phyloP scores from a whole-genome alignment of 1,139 yeast species.

The Hyphopichia khmerensis region DNA sequence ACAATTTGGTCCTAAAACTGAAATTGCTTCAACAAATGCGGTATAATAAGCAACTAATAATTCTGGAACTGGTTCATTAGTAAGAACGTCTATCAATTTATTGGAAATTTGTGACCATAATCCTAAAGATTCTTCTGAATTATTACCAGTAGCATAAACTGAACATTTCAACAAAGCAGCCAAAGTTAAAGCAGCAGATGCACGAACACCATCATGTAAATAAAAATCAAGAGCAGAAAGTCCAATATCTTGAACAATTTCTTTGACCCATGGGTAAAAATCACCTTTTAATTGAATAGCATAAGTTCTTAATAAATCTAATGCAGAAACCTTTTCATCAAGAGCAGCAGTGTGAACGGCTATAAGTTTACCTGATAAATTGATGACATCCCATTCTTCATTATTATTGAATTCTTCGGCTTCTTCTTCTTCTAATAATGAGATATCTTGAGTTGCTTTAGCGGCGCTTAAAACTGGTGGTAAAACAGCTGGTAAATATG shows the following conservation, averaged over 20 bases:
- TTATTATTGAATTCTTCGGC: constrained; percentile 77
- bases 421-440: constrained; percentile 85
- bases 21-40: constrained; percentile 67
- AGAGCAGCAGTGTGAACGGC: constrained; percentile 91
- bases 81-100: constrained; percentile 66
- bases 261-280: constrained; percentile 81
- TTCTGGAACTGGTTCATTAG: constrained; percentile 82
- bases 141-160: constrained; percentile 59
- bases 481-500: constrained; percentile 83
- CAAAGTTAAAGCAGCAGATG: constrained; percentile 80
- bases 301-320: constrained; percentile 84
- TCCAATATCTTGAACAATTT: constrained; percentile 74
- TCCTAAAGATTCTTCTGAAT: constrained; percentile 56
- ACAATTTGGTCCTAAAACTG: constrained; percentile 61
- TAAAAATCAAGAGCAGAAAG: constrained; percentile 89
- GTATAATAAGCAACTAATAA: constrained; percentile 75
- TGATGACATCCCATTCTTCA: constrained; percentile 95
- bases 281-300: constrained; percentile 81
- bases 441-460: constrained; percentile 84
- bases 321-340: constrained; percentile 91
- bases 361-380: constrained; percentile 85
- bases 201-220: constrained; percentile 92
- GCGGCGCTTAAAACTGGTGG: constrained; percentile 87
- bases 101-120: constrained; percentile 74
- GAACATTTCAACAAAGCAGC: constrained; percentile 74